Evolutionary conservation across 2,329 filamentous ascomycete genomes (phyloP).

Genomic region (Ophiostoma ips): DNA sequence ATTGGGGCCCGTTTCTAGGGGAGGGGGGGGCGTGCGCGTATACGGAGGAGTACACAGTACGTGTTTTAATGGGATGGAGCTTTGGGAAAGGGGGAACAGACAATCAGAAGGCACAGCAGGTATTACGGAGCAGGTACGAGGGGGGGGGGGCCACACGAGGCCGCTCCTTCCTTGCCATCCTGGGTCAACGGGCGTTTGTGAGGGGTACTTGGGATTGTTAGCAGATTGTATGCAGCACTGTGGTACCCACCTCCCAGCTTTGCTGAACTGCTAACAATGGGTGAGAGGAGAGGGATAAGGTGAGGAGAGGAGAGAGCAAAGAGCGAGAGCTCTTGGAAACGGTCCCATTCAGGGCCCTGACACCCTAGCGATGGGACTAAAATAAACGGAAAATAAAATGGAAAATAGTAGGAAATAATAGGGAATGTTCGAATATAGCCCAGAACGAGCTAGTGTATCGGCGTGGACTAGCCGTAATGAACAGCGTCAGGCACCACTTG

Average conservation of each 20-base stretch:
- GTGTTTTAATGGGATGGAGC: neutral
- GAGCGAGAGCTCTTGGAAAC: no score
- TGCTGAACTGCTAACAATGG: neutral
- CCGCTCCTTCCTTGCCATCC: neutral
- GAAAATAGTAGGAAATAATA: no score
- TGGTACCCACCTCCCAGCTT: neutral
- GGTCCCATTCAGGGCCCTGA: no score
- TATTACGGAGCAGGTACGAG: neutral
- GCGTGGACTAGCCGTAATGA: no score
- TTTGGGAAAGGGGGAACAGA: neutral
- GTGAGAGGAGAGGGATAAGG: no score
- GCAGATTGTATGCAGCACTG: neutral
- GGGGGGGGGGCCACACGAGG: neutral
- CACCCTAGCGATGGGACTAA: no score
- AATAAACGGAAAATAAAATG: no score
- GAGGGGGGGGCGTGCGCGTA: conserved; percentile 4
- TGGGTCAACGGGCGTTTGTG: neutral
- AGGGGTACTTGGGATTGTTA: neutral
- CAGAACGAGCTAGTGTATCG: no score
- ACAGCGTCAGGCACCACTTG: no score
- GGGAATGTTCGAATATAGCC: no score
- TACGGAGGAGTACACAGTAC: neutral
- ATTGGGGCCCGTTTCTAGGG: neutral
- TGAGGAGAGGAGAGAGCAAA: conserved; percentile 1
- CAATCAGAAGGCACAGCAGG: neutral